phyloP scores from a whole-genome alignment of 2,329 filamentous ascomycete genomes.

The Dryadomyces quercivorus region DNA sequence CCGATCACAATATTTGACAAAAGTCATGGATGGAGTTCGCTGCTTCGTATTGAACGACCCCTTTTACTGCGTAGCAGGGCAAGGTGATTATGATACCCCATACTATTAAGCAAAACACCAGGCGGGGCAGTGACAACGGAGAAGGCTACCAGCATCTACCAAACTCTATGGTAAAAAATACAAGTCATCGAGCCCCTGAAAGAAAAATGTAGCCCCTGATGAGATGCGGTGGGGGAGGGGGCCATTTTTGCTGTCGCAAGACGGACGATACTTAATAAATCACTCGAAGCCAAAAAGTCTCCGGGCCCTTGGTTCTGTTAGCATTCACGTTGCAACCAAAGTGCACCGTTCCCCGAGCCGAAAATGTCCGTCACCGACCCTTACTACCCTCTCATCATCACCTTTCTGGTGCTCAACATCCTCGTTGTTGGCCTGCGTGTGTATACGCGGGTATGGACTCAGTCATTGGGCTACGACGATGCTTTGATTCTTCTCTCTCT shows the following conservation, averaged over 20 bases:
- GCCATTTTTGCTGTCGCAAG: not conserved
- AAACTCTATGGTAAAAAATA: not conserved
- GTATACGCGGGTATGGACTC: not conserved
- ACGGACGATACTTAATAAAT: too few species aligned
- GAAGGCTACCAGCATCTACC: not conserved
- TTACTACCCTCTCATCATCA: slow-evolving; percentile 7
- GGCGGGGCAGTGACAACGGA: not conserved
- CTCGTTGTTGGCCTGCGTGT: slow-evolving; percentile 2
- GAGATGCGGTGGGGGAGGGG: not conserved
- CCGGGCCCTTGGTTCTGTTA: too few species aligned
- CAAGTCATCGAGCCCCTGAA: not conserved
- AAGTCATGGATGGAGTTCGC: not conserved
- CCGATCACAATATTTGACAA: not conserved
- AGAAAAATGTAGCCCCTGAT: not conserved
- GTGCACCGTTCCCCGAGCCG: too few species aligned
- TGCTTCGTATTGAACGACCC: not conserved
- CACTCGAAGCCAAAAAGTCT: too few species aligned
- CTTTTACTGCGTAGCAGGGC: not conserved
- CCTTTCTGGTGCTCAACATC: slow-evolving; percentile 4
- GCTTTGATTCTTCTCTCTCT: slow-evolving; percentile 2
- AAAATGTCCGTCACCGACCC: slow-evolving; percentile 3
- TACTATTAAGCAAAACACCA: not conserved
- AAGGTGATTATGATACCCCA: not conserved
- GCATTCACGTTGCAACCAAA: too few species aligned
- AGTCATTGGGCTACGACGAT: slow-evolving; percentile 4